These are phyloP conservation scores for Alternaria triticina DNA, from an alignment of 2,329 filamentous ascomycete genomes.

Conservation along the genomic window DNA sequence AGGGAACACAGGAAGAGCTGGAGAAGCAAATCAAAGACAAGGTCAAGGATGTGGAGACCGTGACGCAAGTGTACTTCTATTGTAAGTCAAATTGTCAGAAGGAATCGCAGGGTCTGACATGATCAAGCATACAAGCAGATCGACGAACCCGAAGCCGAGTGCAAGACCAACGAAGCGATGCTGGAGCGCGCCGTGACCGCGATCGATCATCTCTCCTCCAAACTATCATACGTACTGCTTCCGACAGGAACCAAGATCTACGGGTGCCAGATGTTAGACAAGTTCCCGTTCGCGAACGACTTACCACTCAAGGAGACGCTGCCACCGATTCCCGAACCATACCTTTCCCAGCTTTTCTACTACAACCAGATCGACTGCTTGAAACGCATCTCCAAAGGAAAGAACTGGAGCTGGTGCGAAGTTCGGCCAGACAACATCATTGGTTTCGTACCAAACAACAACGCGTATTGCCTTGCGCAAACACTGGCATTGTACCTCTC, in stretches of 20 bases:
- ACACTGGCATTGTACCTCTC: slow-evolving; percentile 49
- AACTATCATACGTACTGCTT: slow-evolving; percentile 39
- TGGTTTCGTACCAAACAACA: slow-evolving; percentile 51
- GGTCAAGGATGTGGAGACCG: slow-evolving; percentile 43
- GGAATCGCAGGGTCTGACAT: neutral
- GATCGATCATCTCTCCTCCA: slow-evolving; percentile 34
- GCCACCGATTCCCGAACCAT: slow-evolving; percentile 44
- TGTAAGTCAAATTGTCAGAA: slow-evolving; percentile 17
- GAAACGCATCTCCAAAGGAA: slow-evolving; percentile 44
- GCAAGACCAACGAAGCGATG: slow-evolving; percentile 47
- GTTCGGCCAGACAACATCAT: slow-evolving; percentile 52
- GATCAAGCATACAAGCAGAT: slow-evolving; percentile 39
- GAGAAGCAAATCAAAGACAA: slow-evolving; percentile 45
- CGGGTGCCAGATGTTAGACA: slow-evolving; percentile 46
- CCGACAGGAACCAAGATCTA: slow-evolving; percentile 51
- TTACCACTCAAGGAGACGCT: slow-evolving; percentile 38
- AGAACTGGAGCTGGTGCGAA: slow-evolving; percentile 52
- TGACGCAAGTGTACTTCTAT: slow-evolving; percentile 53
- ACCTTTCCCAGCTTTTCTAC: slow-evolving; percentile 50
- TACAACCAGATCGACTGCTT: slow-evolving; percentile 52
- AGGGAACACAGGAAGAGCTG: slow-evolving; percentile 41
- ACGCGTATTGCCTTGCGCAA: slow-evolving; percentile 49
- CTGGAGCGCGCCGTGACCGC: slow-evolving; percentile 48
- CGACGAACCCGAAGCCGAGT: slow-evolving; percentile 35
- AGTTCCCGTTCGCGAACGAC: slow-evolving; percentile 44